Base-by-base conservation (phyloP, 768 basidiomycete genomes). In the Phanerodontia chrysosporium region DNA sequence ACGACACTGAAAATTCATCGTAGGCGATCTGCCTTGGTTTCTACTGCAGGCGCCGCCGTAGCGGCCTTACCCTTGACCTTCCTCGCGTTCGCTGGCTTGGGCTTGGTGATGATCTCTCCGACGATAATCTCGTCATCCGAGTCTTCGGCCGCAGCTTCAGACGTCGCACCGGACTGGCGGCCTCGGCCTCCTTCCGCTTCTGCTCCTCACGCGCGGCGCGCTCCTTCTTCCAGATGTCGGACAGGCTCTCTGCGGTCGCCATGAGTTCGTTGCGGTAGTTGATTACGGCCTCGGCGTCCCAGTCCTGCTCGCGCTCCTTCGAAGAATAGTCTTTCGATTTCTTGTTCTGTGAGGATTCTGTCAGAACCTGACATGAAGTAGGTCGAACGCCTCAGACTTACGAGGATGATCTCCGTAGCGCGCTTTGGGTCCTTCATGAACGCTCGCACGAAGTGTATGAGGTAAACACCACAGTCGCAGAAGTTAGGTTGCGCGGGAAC, bases 391-490 rank as follows among this genome's bases (percentile, higher is more conserved):
- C n/a, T n/a, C 21, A 4, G 65, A 80, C 80, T 60, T 58, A 73
- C 71, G 45, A 77, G 67, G 49, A 92, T 86, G 30, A 79, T 72
- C 9, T 76, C 62, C 54, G 78, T 75, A 58, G 86, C 83, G 18
- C 73, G 67, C 0, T 70, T 66, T 0, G 92, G 89, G 55, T 88
- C 73, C 8, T 68, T 73, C 72, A 97, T 82, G 67, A 98, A 91
- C 0, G 82, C 83, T 64, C 85, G 77, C 8, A 87, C 89, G 52
- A 92, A 92, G 67, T 98, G 94, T 12, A 98, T 76, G 13, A 98
- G 78, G 70, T 92, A 99, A 28, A 97, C 70, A 6, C 97, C 97
- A 64, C 97, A 99, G 70, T 98, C 95, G 67, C 87, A 91, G 62
- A 78, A 91, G 68, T 98, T 98, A 16, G 85, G 84, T 68, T 99